These are phyloP conservation scores for Sugiyamaella paludigena DNA, from an alignment of 1,139 yeast genomes.

Conservation along the genomic window DNA sequence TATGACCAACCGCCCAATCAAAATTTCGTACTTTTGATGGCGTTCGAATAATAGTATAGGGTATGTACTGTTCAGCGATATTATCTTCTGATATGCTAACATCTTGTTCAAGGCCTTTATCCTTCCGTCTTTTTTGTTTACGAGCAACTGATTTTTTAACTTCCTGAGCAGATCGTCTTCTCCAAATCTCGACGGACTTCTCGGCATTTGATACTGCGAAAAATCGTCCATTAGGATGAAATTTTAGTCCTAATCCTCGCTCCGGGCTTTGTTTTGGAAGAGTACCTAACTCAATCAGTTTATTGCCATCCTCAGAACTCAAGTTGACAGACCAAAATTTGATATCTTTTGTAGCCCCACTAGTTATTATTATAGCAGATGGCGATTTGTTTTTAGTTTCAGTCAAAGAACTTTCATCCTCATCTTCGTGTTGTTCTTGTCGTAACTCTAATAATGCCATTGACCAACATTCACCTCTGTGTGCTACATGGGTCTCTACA, in stretches of 20 bases:
- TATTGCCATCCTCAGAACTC: constrained; percentile 45
- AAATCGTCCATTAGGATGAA: constrained; percentile 46
- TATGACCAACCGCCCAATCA: constrained; percentile 32
- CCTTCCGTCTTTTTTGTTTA: constrained; percentile 69
- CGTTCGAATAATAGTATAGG: constrained; percentile 35
- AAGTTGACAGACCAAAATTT: constrained; percentile 77
- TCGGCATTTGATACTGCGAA: constrained; percentile 77
- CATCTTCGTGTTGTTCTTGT: constrained; percentile 23
- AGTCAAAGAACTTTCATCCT: not conserved
- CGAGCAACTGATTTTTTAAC: constrained; percentile 72
- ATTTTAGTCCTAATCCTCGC: constrained; percentile 63
- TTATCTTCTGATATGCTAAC: constrained; percentile 41
- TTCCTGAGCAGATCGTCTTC: constrained; percentile 77
- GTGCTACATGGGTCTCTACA: constrained; percentile 92
- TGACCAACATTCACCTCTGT: constrained; percentile 91
- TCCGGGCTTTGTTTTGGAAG: constrained; percentile 78
- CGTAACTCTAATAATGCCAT: constrained; percentile 46
- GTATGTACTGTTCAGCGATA: constrained; percentile 32
- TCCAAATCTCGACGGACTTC: constrained; percentile 75
- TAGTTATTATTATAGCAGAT: constrained; percentile 47
- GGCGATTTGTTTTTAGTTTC: not conserved
- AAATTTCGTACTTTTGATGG: constrained; percentile 36
- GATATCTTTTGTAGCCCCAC: constrained; percentile 77
- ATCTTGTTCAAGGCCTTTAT: constrained; percentile 54
- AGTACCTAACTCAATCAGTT: constrained; percentile 60